Conservation (phyloP, 2,329 filamentous ascomycete genomes). For the Cryphonectria nitschkei region DNA sequence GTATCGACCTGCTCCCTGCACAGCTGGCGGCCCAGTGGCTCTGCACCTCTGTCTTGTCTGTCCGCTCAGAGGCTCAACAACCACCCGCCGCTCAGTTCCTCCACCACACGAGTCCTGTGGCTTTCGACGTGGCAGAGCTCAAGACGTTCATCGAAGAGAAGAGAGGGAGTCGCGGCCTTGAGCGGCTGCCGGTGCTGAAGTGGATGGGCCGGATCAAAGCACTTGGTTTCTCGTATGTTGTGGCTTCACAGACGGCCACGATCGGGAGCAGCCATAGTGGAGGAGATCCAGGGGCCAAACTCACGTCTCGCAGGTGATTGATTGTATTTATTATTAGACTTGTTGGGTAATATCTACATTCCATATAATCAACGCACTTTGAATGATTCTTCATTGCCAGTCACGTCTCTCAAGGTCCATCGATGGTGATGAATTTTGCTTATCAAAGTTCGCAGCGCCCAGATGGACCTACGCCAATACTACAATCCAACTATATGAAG, state of each 20-base stretch:
- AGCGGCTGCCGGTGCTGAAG: conserved; percentile 27
- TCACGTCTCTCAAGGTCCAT: too few species aligned
- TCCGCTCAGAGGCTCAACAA: background rate
- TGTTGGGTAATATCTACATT: background rate
- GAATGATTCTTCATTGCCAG: too few species aligned
- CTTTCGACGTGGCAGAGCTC: background rate
- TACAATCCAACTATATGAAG: too few species aligned
- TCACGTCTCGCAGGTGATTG: background rate
- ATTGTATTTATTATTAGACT: background rate
- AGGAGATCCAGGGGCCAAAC: background rate
- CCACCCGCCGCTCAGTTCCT: background rate
- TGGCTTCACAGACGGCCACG: conserved; percentile 21
- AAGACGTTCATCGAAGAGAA: background rate
- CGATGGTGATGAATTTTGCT: too few species aligned
- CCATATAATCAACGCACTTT: too few species aligned
- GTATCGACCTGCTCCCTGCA: background rate
- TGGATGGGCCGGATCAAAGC: conserved; percentile 32
- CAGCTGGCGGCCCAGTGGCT: conserved; percentile 1
- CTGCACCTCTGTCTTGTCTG: background rate
- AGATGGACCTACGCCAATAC: too few species aligned
- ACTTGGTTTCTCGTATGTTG: conserved; percentile 29
- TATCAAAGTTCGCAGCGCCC: too few species aligned
- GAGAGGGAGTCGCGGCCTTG: conserved; percentile 6
- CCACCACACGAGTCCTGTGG: background rate
- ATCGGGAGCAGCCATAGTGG: background rate